Percentiles rank a stretch among this genome's conserved stretches.
Conservation (phyloP, 495 filamentous ascomycete genomes). For the Neurospora sublineolata region DNA sequence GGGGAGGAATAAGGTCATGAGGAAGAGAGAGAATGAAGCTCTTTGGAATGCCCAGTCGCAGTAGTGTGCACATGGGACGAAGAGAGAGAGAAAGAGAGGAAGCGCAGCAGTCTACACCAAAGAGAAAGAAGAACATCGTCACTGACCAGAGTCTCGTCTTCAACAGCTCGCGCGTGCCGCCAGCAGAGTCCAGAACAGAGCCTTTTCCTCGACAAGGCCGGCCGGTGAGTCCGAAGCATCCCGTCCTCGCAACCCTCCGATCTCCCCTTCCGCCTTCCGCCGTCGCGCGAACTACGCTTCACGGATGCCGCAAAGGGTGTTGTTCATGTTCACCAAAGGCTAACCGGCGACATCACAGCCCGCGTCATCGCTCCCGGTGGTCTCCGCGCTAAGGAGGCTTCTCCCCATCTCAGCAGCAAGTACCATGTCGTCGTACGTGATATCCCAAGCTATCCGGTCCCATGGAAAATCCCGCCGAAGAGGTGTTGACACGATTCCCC, state of each 20-base stretch:
- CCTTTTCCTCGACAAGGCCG: constrained; percentile 77
- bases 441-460: constrained; percentile 11
- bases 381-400: constrained; percentile 84
- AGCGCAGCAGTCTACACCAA: background rate
- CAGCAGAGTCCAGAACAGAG: constrained; percentile 43
- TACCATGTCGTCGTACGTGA: constrained; percentile 83
- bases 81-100: background rate
- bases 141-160: background rate
- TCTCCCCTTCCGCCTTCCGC: background rate
- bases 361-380: constrained; percentile 74
- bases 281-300: background rate
- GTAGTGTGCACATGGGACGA: background rate
- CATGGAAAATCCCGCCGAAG: background rate
- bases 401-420: constrained; percentile 67
- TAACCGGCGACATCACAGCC: constrained; percentile 20
- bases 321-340: background rate
- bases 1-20: background rate
- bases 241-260: background rate
- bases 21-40: background rate
- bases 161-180: constrained; percentile 37
- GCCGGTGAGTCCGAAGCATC: constrained; percentile 45
- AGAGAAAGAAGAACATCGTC: background rate
- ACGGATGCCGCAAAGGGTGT: background rate
- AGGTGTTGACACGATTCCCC: constrained; percentile 12
- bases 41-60: background rate